These are phyloP conservation scores for Aspergillus terreus DNA, from an alignment of 2,329 filamentous ascomycete genomes.

Conservation along the genomic window DNA sequence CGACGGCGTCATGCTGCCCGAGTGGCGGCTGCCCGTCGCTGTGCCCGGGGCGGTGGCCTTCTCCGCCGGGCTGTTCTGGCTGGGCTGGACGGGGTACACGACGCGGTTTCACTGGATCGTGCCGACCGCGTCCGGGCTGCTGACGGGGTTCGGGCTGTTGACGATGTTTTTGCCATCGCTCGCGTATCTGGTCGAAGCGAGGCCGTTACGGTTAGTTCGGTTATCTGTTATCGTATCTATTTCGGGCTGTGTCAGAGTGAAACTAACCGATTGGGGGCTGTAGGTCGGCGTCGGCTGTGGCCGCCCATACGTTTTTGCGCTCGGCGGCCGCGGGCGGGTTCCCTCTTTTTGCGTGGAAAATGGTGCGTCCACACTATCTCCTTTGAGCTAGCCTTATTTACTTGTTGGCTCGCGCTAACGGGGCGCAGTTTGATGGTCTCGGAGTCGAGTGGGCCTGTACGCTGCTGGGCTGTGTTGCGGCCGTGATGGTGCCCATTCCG, in stretches of 20 bases:
- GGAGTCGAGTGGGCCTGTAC: constrained; percentile 30
- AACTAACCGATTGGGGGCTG: not conserved
- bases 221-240: not conserved
- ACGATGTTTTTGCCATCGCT: constrained; percentile 47
- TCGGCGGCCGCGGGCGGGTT: constrained; percentile 40
- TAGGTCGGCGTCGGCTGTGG: constrained; percentile 49
- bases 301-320: constrained; percentile 49
- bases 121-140: constrained; percentile 37
- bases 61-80: constrained; percentile 42
- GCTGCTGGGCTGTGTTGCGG: constrained; percentile 27
- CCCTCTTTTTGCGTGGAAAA: constrained; percentile 20
- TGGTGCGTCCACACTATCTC: constrained; percentile 4
- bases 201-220: not conserved
- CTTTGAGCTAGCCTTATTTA: not conserved
- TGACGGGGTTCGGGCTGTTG: constrained; percentile 48
- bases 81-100: constrained; percentile 39
- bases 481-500: constrained; percentile 26
- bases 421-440: constrained; percentile 25
- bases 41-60: constrained; percentile 45
- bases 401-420: not conserved
- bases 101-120: constrained; percentile 37
- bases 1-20: constrained; percentile 32
- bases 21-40: constrained; percentile 46
- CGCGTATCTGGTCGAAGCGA: constrained; percentile 41
- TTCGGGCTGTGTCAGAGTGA: not conserved